These are phyloP conservation scores for Neurospora hispaniola DNA, from an alignment of 495 filamentous ascomycete genomes.

Conservation along the genomic window DNA sequence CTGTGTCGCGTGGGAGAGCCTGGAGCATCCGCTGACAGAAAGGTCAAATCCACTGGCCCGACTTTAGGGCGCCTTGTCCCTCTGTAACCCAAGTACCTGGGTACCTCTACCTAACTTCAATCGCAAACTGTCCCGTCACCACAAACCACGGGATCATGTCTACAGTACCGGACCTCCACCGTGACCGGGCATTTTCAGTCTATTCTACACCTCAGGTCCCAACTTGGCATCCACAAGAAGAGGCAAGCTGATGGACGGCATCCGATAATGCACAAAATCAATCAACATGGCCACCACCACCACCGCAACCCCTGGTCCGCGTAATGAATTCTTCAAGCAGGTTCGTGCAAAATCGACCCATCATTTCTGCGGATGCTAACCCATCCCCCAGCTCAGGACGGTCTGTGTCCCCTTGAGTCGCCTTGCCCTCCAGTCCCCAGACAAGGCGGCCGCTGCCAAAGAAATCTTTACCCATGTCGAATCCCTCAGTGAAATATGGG, in stretches of 20 bases:
- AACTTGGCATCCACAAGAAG: not conserved
- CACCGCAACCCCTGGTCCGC: constrained; percentile 2
- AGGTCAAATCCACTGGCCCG: not conserved
- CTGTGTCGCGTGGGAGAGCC: not conserved
- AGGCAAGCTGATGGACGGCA: not conserved
- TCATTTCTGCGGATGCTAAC: not conserved
- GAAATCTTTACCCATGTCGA: constrained; percentile 47
- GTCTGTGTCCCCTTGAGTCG: constrained; percentile 72
- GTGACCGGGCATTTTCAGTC: not conserved
- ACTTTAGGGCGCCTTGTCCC: not conserved
- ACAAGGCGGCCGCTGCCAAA: constrained; percentile 38
- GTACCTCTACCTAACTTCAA: too few relatives aligned
- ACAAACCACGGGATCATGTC: too few relatives aligned
- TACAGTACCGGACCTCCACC: too few relatives aligned
- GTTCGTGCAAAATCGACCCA: constrained; percentile 2
- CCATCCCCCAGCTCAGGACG: constrained; percentile 25
- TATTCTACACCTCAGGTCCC: not conserved
- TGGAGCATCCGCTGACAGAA: not conserved
- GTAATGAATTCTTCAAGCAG: constrained; percentile 23
- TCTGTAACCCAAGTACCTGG: not conserved
- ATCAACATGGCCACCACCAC: constrained; percentile 14
- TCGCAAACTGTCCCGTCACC: too few relatives aligned
- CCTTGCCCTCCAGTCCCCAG: constrained; percentile 49
- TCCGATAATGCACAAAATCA: not conserved
- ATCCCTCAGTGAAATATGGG: constrained; percentile 42